These are phyloP conservation scores for Kodamaea laetipori DNA, from an alignment of 805 yeast genomes.

Conservation along the genomic window DNA sequence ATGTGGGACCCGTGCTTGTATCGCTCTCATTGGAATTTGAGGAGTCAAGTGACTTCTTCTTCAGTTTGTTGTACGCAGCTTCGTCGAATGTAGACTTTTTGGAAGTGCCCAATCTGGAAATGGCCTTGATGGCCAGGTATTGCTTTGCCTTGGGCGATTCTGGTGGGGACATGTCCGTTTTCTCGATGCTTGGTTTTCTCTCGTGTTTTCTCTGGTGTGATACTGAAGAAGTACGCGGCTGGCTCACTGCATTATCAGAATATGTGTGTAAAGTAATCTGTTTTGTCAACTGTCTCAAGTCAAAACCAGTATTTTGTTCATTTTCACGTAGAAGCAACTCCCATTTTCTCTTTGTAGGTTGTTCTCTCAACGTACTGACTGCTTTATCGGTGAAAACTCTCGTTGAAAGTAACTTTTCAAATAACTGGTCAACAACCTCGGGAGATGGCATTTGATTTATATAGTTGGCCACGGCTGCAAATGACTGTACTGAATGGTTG, in stretches of 20 bases:
- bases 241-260: not conserved
- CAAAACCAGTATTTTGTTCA: slow-evolving; percentile 40
- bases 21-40: slow-evolving; percentile 17
- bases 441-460: slow-evolving; percentile 38
- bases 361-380: slow-evolving; percentile 31
- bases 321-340: slow-evolving; percentile 44
- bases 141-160: slow-evolving; percentile 14
- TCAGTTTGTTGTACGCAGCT: slow-evolving; percentile 10
- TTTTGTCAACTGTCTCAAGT: slow-evolving; percentile 28
- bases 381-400: slow-evolving; percentile 42
- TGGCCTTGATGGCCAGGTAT: slow-evolving; percentile 14
- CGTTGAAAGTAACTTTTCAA: slow-evolving; percentile 39
- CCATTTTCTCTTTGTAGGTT: slow-evolving; percentile 43
- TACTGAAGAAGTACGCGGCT: not conserved
- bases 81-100: slow-evolving; percentile 12
- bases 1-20: slow-evolving; percentile 5
- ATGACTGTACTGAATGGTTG: slow-evolving; percentile 22
- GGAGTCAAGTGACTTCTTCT: slow-evolving; percentile 16
- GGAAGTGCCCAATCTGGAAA: slow-evolving; percentile 14
- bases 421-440: slow-evolving; percentile 40
- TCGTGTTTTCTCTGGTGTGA: slow-evolving; percentile 2
- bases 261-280: slow-evolving; percentile 12
- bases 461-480: slow-evolving; percentile 33
- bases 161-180: slow-evolving; percentile 6
- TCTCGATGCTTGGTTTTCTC: slow-evolving; percentile 1